Evolutionary conservation across 208 protist genomes (phyloP).

Genomic region (Acanthamoeba triangularis): DNA sequence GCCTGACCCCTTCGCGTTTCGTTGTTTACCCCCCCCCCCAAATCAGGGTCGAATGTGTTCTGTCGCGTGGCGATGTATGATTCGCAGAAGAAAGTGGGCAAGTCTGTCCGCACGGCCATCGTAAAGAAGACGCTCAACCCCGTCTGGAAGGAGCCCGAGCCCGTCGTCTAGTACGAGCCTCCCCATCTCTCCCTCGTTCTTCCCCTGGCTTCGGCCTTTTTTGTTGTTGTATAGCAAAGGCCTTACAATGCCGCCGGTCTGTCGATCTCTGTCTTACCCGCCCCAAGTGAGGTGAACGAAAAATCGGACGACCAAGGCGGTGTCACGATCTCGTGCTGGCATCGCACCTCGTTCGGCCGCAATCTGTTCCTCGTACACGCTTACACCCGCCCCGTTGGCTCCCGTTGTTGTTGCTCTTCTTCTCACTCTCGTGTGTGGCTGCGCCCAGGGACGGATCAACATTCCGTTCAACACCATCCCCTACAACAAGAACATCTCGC

Average conservation of each 20-base stretch:
- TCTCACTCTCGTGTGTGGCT: neutral
- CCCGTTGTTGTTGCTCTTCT: neutral
- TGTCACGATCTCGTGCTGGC: conserved; percentile 7
- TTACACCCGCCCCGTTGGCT: neutral
- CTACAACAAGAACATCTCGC: conserved; percentile 19
- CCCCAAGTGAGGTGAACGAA: neutral
- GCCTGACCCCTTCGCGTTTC: neutral
- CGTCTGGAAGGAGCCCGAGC: conserved; percentile 29
- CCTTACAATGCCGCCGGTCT: neutral
- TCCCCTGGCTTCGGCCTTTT: neutral
- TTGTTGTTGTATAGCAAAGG: too few species aligned
- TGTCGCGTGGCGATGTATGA: conserved; percentile 21
- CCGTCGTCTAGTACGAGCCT: neutral
- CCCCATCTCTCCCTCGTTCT: neutral
- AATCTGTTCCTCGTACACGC: neutral
- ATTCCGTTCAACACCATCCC: conserved; percentile 1
- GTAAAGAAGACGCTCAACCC: conserved; percentile 26
- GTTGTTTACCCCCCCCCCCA: too few species aligned
- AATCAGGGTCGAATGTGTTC: neutral
- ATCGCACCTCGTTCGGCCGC: conserved; percentile 10
- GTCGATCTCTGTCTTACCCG: too few species aligned
- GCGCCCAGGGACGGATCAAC: neutral
- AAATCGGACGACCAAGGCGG: neutral
- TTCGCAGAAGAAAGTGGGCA: conserved; percentile 13
- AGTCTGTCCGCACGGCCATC: neutral